These are phyloP conservation scores for Aspergillus alliaceus DNA, from an alignment of 2,329 filamentous ascomycete genomes.

Conservation along the genomic window DNA sequence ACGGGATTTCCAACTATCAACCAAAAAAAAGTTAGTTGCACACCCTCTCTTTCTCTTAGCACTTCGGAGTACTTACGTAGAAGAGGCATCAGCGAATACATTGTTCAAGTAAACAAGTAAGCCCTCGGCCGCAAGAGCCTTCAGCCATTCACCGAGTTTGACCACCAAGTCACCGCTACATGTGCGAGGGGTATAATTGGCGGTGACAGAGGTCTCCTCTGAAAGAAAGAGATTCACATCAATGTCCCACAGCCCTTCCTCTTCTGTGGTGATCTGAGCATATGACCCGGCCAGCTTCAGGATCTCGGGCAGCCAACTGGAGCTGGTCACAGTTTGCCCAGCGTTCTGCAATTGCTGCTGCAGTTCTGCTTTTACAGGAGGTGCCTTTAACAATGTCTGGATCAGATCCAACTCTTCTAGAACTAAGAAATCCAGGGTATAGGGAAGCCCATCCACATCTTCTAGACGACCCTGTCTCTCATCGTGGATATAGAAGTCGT, in stretches of 20 bases:
- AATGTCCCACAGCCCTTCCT: conserved; percentile 94
- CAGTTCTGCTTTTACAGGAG: conserved; percentile 86
- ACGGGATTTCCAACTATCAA: conserved; percentile 61
- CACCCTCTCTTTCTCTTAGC: not conserved
- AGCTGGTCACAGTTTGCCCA: conserved; percentile 60
- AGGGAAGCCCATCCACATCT: conserved; percentile 87
- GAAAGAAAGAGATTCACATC: conserved; percentile 94
- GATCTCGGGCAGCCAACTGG: conserved; percentile 82
- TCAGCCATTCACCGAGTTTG: conserved; percentile 89
- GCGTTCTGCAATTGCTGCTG: conserved; percentile 69
- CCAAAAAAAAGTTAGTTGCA: conserved; percentile 20
- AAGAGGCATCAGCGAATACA: conserved; percentile 59
- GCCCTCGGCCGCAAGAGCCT: conserved; percentile 71
- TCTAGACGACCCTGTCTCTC: conserved; percentile 85
- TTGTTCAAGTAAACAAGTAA: conserved; percentile 74
- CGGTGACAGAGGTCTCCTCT: conserved; percentile 90
- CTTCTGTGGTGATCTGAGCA: conserved; percentile 85
- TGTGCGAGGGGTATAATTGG: conserved; percentile 92
- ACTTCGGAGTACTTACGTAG: conserved; percentile 30
- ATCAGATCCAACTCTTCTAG: conserved; percentile 94
- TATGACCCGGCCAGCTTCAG: conserved; percentile 84
- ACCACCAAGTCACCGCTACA: conserved; percentile 90
- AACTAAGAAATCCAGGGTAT: conserved; percentile 89
- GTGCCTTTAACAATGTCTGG: conserved; percentile 83
- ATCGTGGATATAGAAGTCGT: conserved; percentile 80